phyloP scores from a whole-genome alignment of 129 eudicot genomes.

The Lactuca saligna region DNA sequence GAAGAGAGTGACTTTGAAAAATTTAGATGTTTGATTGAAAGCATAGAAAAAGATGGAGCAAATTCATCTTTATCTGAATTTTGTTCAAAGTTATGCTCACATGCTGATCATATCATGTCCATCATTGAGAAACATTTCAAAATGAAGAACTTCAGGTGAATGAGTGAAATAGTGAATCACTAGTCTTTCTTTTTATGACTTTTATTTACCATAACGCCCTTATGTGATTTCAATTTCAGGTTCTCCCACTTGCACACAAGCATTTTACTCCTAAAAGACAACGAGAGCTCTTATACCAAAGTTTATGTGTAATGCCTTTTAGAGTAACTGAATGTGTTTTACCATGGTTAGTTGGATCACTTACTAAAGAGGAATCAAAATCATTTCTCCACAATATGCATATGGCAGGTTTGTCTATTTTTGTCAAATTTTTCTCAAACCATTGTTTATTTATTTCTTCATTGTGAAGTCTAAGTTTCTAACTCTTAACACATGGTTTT shows the following conservation, averaged over 20 bases:
- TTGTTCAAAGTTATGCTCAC: slow-evolving; percentile 70
- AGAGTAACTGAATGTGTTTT: slow-evolving; percentile 93
- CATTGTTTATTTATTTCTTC: no score
- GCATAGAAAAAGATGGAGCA: slow-evolving; percentile 80
- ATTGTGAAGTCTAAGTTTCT: no score
- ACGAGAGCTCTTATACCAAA: slow-evolving; percentile 86
- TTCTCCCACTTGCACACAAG: slow-evolving; percentile 93
- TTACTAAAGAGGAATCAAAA: slow-evolving; percentile 81
- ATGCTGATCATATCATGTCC: slow-evolving; percentile 92
- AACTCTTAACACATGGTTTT: slow-evolving; percentile 15
- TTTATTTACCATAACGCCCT: neutral
- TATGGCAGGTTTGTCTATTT: slow-evolving; percentile 73
- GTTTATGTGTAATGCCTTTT: slow-evolving; percentile 96
- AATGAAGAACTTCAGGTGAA: slow-evolving; percentile 84
- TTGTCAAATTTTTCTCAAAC: no score
- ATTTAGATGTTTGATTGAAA: slow-evolving; percentile 86
- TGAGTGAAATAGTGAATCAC: no score
- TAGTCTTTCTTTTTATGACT: neutral
- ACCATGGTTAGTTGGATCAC: slow-evolving; percentile 94
- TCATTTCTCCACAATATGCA: slow-evolving; percentile 84
- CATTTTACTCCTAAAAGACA: slow-evolving; percentile 77
- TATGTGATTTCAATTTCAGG: slow-evolving; percentile 37
- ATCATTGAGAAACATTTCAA: slow-evolving; percentile 74
- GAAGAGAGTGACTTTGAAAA: slow-evolving; percentile 91
- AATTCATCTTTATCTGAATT: slow-evolving; percentile 87